phyloP scores from a whole-genome alignment of 345 rosid species.

The Eucalyptus sp. region DNA sequence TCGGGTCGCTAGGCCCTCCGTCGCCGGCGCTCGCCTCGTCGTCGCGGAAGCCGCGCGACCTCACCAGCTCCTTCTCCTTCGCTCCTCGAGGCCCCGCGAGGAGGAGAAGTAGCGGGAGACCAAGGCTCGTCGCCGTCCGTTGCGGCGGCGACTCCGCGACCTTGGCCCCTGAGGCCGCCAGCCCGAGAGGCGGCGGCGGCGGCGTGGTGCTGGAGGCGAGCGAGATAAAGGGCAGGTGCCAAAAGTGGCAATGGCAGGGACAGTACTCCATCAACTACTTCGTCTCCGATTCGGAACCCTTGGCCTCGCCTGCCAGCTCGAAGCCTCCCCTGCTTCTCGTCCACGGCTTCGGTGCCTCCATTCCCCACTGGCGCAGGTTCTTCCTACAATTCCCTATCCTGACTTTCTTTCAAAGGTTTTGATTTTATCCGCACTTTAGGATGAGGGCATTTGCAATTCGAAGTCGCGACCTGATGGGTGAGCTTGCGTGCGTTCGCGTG shows the following conservation, averaged over 20 bases:
- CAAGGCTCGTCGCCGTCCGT: background rate
- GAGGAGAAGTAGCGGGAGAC: background rate
- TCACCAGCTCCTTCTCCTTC: background rate
- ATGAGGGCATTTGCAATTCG: background rate
- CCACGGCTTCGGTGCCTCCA: slow-evolving; percentile 91
- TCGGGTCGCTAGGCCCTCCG: background rate
- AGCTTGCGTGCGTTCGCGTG: background rate
- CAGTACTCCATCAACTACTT: slow-evolving; percentile 66
- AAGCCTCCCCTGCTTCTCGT: slow-evolving; percentile 56
- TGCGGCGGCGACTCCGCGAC: background rate
- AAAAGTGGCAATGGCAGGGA: slow-evolving; percentile 67
- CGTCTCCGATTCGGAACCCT: slow-evolving; percentile 14
- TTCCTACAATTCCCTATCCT: background rate
- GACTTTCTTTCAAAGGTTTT: background rate
- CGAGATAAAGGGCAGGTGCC: slow-evolving; percentile 40
- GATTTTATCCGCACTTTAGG: background rate
- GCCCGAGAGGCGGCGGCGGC: background rate
- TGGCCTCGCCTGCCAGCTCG: slow-evolving; percentile 10
- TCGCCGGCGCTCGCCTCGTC: background rate
- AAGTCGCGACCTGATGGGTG: background rate
- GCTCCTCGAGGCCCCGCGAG: background rate
- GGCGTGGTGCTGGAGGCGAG: slow-evolving; percentile 5
- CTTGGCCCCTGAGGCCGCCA: background rate
- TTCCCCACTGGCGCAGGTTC: slow-evolving; percentile 94
- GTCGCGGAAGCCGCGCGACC: background rate